Conservation (phyloP, 2,329 filamentous ascomycete species). For the Zalaria obscura region DNA sequence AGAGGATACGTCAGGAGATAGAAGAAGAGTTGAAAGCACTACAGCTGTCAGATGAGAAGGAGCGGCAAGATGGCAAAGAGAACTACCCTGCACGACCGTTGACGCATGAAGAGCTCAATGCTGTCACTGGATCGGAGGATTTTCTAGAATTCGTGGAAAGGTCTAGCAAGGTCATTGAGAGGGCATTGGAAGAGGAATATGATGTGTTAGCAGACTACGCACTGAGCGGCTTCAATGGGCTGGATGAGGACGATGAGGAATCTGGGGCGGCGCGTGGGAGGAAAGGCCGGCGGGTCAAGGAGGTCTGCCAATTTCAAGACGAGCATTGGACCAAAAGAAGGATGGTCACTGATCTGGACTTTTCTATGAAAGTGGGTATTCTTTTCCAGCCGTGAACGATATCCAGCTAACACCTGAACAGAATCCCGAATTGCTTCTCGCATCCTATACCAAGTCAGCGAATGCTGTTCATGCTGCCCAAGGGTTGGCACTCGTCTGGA, state of each 20-base stretch:
- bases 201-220: constrained; percentile 94
- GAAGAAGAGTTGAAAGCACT: constrained; percentile 78
- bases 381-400: neutral
- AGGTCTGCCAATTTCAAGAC: constrained; percentile 87
- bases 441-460: constrained; percentile 76
- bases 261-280: constrained; percentile 56
- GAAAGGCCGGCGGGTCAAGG: constrained; percentile 63
- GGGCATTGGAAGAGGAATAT: constrained; percentile 88
- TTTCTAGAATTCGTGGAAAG: constrained; percentile 92
- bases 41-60: constrained; percentile 32
- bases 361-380: constrained; percentile 62
- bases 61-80: constrained; percentile 29
- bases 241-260: constrained; percentile 71
- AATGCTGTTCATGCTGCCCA: constrained; percentile 68
- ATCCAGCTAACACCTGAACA: constrained; percentile 13
- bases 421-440: constrained; percentile 82
- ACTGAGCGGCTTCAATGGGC: constrained; percentile 55
- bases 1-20: constrained; percentile 74
- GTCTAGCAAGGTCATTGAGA: constrained; percentile 92
- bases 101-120: constrained; percentile 71
- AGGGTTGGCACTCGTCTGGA: constrained; percentile 93
- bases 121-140: constrained; percentile 81
- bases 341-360: constrained; percentile 91
- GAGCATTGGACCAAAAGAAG: constrained; percentile 94
- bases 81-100: constrained; percentile 67